phyloP scores from a whole-genome alignment of 2,329 filamentous ascomycete genomes.

The Diaporthe destruens region DNA sequence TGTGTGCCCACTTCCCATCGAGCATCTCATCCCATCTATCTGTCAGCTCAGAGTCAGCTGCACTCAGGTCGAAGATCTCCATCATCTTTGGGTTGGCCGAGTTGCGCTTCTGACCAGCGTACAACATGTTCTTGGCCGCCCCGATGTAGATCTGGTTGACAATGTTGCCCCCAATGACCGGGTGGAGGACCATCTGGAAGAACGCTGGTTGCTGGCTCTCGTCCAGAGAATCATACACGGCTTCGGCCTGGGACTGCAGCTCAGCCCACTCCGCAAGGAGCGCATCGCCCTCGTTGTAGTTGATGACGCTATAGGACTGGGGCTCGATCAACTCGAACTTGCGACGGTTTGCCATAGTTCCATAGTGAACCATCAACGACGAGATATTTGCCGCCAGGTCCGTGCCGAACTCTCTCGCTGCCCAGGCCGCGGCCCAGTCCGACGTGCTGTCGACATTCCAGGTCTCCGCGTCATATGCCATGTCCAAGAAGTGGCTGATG shows the following conservation, averaged over 20 bases:
- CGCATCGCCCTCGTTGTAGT: conserved; percentile 73
- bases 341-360: conserved; percentile 66
- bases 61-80: conserved; percentile 65
- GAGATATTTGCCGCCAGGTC: conserved; percentile 61
- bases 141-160: conserved; percentile 67
- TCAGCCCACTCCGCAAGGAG: conserved; percentile 67
- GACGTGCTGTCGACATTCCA: conserved; percentile 69
- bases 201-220: conserved; percentile 67
- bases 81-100: conserved; percentile 67
- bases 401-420: conserved; percentile 67
- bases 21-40: conserved; percentile 69
- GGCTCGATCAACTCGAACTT: conserved; percentile 74
- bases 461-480: conserved; percentile 72
- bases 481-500: conserved; percentile 75
- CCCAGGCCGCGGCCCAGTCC: conserved; percentile 66
- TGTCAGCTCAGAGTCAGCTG: conserved; percentile 69
- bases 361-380: conserved; percentile 66
- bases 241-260: conserved; percentile 66
- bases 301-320: conserved; percentile 69
- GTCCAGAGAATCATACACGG: conserved; percentile 66
- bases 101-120: conserved; percentile 66
- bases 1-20: conserved; percentile 72
- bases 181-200: conserved; percentile 73
- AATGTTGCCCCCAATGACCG: conserved; percentile 68
- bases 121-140: conserved; percentile 64